phyloP scores from a whole-genome alignment of 805 yeast species.

The Debaryomyces castellii region DNA sequence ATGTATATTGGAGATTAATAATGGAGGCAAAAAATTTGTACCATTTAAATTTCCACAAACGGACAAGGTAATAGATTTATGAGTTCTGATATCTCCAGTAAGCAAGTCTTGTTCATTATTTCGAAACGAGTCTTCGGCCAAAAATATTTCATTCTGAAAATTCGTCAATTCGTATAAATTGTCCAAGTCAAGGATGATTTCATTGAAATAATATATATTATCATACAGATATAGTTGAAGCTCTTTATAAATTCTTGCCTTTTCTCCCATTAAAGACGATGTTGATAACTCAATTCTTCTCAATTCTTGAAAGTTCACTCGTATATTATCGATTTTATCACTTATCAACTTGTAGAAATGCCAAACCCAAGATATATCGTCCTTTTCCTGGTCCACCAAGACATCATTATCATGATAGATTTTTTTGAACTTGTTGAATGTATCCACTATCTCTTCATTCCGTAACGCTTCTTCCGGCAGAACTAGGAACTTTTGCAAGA shows the following conservation, averaged over 20 bases:
- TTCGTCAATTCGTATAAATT: slow-evolving; percentile 9
- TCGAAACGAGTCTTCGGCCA: not conserved
- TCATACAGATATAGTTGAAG: slow-evolving; percentile 9
- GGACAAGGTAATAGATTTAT: slow-evolving; percentile 16
- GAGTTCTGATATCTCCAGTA: slow-evolving; percentile 7
- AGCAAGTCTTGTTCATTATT: slow-evolving; percentile 4
- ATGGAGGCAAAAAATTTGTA: slow-evolving; percentile 20
- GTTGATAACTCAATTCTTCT: slow-evolving; percentile 8
- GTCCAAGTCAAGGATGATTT: slow-evolving; percentile 16
- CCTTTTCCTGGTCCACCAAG: not conserved
- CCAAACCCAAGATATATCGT: slow-evolving; percentile 5
- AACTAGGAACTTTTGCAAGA: slow-evolving; percentile 7
- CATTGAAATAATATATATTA: slow-evolving; percentile 22
- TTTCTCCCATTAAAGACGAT: slow-evolving; percentile 12
- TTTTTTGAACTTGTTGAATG: slow-evolving; percentile 7
- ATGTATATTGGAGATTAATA: slow-evolving; percentile 16
- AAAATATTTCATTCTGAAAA: slow-evolving; percentile 3
- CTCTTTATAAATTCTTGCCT: slow-evolving; percentile 8
- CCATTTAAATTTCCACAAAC: slow-evolving; percentile 21
- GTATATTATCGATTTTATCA: slow-evolving; percentile 8
- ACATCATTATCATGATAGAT: not conserved
- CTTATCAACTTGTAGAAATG: slow-evolving; percentile 5
- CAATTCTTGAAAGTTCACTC: slow-evolving; percentile 10
- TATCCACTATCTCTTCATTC: slow-evolving; percentile 6
- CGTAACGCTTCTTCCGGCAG: slow-evolving; percentile 4